These are phyloP conservation scores for Plectosphaerella sp. DNA, from an alignment of 2,329 filamentous ascomycete species.

Conservation along the genomic window DNA sequence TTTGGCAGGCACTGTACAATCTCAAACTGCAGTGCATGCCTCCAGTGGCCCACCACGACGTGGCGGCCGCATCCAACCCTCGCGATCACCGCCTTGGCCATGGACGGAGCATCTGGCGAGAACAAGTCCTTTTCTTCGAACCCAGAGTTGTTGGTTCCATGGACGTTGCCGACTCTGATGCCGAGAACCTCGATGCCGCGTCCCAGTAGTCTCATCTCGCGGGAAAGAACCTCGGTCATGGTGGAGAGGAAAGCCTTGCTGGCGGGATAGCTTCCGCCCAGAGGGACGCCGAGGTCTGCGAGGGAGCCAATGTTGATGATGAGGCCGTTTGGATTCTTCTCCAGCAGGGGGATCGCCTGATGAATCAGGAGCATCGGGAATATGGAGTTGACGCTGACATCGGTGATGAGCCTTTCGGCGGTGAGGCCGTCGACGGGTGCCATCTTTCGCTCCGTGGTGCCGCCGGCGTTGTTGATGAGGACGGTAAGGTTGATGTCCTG, in stretches of 20 bases:
- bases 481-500: slow-evolving; percentile 13
- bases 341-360: background rate
- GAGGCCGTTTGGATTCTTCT: background rate
- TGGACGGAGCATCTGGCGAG: background rate
- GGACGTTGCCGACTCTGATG: slow-evolving; percentile 1
- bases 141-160: background rate
- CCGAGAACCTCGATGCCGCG: slow-evolving; percentile 8
- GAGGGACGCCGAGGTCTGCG: slow-evolving; percentile 6
- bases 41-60: background rate
- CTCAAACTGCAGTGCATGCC: background rate
- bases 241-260: slow-evolving; percentile 8
- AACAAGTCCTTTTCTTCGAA: background rate
- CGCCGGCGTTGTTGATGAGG: slow-evolving; percentile 16
- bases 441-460: slow-evolving; percentile 3
- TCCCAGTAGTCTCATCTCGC: slow-evolving; percentile 5
- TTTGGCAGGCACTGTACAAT: background rate
- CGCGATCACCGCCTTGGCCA: background rate
- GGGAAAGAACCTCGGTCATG: slow-evolving; percentile 4
- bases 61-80: background rate
- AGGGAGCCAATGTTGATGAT: slow-evolving; percentile 9
- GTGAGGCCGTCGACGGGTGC: background rate
- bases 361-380: slow-evolving; percentile 8
- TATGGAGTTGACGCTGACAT: slow-evolving; percentile 5
- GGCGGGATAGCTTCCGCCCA: slow-evolving; percentile 6
- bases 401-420: background rate